Conservation (phyloP, 2,329 filamentous ascomycete species). For the Fusarium hostae region DNA sequence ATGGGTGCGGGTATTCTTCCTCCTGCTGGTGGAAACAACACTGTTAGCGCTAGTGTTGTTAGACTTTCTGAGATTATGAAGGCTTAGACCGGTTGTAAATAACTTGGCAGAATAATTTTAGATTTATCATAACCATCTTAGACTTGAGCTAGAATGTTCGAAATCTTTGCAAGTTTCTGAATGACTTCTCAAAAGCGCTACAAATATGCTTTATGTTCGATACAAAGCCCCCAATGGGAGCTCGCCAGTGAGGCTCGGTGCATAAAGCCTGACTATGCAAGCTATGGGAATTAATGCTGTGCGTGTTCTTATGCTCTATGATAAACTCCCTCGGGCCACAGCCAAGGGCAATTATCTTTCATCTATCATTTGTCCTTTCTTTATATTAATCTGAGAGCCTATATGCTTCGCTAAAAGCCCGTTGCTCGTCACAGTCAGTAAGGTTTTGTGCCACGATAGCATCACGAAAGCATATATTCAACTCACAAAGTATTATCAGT, state of each 20-base stretch:
- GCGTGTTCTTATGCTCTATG: background rate
- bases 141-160: background rate
- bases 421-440: no score
- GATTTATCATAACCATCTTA: rapidly evolving
- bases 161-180: rapidly evolving
- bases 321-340: background rate
- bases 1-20: conserved; percentile 59
- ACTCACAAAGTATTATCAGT: no score
- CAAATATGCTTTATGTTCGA: background rate
- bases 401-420: rapidly evolving
- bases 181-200: rapidly evolving
- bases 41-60: conserved; percentile 53
- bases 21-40: conserved; percentile 56
- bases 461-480: no score
- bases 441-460: background rate
- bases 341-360: rapidly evolving
- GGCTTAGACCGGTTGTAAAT: background rate
- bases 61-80: conserved; percentile 45
- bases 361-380: background rate
- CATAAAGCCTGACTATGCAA: background rate
- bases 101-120: rapidly evolving
- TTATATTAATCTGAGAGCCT: background rate
- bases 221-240: background rate
- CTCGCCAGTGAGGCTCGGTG: background rate
- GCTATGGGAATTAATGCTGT: no score